Percentiles rank a stretch among this genome's conserved stretches.
Conservation (phyloP, 192 early-diverging fungal species). For the Coemansia furcata region DNA sequence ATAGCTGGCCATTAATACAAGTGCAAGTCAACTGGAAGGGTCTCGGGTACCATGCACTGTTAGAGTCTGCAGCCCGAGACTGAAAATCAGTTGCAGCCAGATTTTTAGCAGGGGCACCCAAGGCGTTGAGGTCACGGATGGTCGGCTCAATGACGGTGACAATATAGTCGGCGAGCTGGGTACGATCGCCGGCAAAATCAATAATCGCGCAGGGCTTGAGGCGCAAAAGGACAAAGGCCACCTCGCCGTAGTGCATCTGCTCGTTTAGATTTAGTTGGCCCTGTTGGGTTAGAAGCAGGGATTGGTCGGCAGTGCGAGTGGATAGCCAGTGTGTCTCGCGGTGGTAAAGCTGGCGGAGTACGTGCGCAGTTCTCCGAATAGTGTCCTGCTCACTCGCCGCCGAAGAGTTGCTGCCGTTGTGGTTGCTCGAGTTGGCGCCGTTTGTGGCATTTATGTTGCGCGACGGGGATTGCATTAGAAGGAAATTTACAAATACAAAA, state of each 20-base stretch:
- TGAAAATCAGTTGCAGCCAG: background rate
- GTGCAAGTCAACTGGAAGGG: slow-evolving; percentile 26
- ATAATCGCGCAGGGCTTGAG: slow-evolving; percentile 47
- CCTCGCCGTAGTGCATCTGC: slow-evolving; percentile 47
- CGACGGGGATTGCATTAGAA: background rate
- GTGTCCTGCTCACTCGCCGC: slow-evolving; percentile 15
- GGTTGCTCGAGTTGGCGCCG: background rate
- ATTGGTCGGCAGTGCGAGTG: slow-evolving; percentile 24
- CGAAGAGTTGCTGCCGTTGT: background rate
- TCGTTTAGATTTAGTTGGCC: slow-evolving; percentile 32
- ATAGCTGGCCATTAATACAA: slow-evolving; percentile 23
- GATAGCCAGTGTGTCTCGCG: slow-evolving; percentile 40
- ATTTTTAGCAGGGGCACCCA: slow-evolving; percentile 13
- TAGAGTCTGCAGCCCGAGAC: background rate
- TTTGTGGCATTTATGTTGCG: background rate
- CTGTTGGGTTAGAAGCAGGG: slow-evolving; percentile 28
- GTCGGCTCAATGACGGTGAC: slow-evolving; percentile 21
- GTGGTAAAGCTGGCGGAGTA: slow-evolving; percentile 37
- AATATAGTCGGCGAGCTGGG: slow-evolving; percentile 30
- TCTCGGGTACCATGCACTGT: slow-evolving; percentile 25
- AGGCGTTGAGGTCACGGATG: slow-evolving; percentile 33
- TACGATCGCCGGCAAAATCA: slow-evolving; percentile 37
- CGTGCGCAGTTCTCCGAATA: slow-evolving; percentile 37
- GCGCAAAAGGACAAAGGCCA: slow-evolving; percentile 37
- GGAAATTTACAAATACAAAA: background rate